Conservation (phyloP, 768 basidiomycete species). For the Dacryopinax spathularia region DNA sequence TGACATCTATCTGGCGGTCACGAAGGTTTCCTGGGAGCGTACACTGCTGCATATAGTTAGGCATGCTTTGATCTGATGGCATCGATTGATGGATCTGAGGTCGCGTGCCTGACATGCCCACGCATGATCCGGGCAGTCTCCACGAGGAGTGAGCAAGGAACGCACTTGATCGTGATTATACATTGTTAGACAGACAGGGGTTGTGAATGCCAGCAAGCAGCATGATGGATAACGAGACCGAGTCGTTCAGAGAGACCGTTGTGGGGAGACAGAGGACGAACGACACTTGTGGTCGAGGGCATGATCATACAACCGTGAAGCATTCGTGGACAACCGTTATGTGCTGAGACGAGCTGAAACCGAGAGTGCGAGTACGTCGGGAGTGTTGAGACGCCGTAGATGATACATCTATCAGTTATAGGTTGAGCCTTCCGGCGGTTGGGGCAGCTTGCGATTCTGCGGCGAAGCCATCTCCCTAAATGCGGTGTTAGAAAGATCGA, state of each 20-base stretch:
- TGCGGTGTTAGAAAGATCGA: not conserved
- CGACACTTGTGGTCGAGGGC: not conserved
- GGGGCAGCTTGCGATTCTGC: conserved; percentile 83
- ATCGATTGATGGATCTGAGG: no score
- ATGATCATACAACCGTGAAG: conserved; percentile 1
- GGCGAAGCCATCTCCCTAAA: conserved; percentile 86
- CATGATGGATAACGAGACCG: conserved; percentile 1
- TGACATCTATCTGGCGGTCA: no score
- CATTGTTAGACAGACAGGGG: not conserved
- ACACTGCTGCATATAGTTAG: no score
- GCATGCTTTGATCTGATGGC: no score
- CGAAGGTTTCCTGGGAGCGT: no score
- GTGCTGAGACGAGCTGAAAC: not conserved
- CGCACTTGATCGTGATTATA: conserved; percentile 1
- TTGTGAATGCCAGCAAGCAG: not conserved
- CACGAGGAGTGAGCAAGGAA: not conserved
- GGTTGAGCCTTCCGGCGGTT: conserved; percentile 70
- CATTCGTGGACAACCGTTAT: not conserved
- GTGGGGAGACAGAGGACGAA: not conserved
- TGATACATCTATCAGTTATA: conserved; percentile 16
- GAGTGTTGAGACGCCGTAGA: not conserved
- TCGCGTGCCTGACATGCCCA: no score
- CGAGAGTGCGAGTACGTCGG: not conserved
- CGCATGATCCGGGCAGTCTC: no score
- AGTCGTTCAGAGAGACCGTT: not conserved